phyloP scores from a whole-genome alignment of 2,329 filamentous ascomycete genomes.

The Chrysoporthe cubensis region DNA sequence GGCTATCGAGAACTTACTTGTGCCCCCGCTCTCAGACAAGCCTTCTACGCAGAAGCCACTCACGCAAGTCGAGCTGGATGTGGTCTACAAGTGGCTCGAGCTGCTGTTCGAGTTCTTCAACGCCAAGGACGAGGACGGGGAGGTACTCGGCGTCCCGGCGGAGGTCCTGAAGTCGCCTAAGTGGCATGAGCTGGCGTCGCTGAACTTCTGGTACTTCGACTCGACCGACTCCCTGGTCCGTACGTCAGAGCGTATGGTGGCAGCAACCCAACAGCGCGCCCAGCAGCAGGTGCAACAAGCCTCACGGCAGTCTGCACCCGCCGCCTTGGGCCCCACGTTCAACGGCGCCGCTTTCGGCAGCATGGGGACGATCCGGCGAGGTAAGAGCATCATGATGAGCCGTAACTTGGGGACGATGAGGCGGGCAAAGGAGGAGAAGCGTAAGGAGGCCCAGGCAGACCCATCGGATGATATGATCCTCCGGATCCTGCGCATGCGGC shows the following conservation, averaged over 20 bases:
- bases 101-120: slow-evolving; percentile 95
- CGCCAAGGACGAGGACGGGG: slow-evolving; percentile 80
- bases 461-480: slow-evolving; percentile 98
- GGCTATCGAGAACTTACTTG: slow-evolving; percentile 86
- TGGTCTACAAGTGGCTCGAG: slow-evolving; percentile 93
- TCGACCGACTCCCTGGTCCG: slow-evolving; percentile 87
- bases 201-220: slow-evolving; percentile 99
- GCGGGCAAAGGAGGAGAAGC: slow-evolving; percentile 92
- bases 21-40: slow-evolving; percentile 94
- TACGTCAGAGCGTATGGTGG: slow-evolving; percentile 95
- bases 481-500: slow-evolving; percentile 90
- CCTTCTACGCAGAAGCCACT: slow-evolving; percentile 83
- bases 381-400: slow-evolving; percentile 88
- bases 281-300: slow-evolving; percentile 68
- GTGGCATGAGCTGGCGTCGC: slow-evolving; percentile 93
- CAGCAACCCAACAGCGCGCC: slow-evolving; percentile 75
- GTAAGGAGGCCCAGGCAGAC: slow-evolving; percentile 93
- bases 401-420: slow-evolving; percentile 96
- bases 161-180: slow-evolving; percentile 96
- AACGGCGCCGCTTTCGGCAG: slow-evolving; percentile 63
- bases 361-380: slow-evolving; percentile 67
- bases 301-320: slow-evolving; percentile 32
- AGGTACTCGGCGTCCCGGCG: slow-evolving; percentile 84
- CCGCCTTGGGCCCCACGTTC: slow-evolving; percentile 52
- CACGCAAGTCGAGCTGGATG: slow-evolving; percentile 84